phyloP scores from a whole-genome alignment of 1,139 yeast genomes.

The Taphrina flavorubra region DNA sequence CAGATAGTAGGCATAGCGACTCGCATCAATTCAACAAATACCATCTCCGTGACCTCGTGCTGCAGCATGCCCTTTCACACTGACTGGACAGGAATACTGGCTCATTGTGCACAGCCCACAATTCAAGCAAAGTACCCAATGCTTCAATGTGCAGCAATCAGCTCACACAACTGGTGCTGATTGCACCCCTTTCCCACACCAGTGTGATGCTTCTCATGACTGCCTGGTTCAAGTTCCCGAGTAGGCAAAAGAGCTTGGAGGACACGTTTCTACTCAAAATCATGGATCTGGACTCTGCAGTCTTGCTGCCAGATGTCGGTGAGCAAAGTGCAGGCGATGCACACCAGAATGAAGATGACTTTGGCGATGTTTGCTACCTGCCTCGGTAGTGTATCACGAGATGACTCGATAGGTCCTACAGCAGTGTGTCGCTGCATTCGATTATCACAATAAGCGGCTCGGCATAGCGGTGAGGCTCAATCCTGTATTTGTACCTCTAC shows the following conservation, averaged over 20 bases:
- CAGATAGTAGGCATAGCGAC: slow-evolving; percentile 13
- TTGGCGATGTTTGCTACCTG: slow-evolving; percentile 21
- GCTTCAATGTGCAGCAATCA: no score
- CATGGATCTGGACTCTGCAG: no score
- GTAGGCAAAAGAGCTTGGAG: no score
- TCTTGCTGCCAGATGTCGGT: not conserved
- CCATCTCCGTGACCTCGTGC: not conserved
- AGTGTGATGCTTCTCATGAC: no score
- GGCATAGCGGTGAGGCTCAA: slow-evolving; percentile 42
- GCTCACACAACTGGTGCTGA: no score
- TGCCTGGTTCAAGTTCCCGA: no score
- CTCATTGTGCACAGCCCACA: no score
- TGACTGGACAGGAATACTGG: not conserved
- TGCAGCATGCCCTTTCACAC: not conserved
- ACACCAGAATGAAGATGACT: slow-evolving; percentile 10
- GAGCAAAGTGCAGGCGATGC: not conserved
- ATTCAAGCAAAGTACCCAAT: no score
- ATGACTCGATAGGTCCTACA: slow-evolving; percentile 7
- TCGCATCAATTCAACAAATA: slow-evolving; percentile 1
- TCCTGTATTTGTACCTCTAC: slow-evolving; percentile 39
- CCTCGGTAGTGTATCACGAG: not conserved
- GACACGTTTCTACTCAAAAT: no score
- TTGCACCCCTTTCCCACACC: no score
- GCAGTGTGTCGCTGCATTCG: slow-evolving; percentile 41
- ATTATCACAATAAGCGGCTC: slow-evolving; percentile 40